phyloP scores from a whole-genome alignment of 2,329 filamentous ascomycete genomes.

The Fusarium anguioides region DNA sequence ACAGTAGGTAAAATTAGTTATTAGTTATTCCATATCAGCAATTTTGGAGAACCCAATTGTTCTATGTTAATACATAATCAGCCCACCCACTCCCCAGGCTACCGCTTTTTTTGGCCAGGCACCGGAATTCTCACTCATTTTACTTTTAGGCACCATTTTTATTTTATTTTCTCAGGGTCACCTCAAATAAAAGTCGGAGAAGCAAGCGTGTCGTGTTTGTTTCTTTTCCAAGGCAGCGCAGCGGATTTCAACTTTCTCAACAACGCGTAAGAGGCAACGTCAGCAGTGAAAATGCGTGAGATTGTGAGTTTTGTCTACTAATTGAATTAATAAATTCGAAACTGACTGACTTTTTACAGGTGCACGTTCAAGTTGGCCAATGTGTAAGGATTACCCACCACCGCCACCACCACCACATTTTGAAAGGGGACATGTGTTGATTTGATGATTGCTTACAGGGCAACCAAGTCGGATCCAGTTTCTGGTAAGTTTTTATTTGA shows the following conservation, averaged over 20 bases:
- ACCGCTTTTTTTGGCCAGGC: slow-evolving; percentile 32
- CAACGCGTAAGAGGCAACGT: slow-evolving; percentile 10
- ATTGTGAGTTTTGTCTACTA: slow-evolving; percentile 69
- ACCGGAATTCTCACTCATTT: slow-evolving; percentile 35
- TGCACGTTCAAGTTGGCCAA: slow-evolving; percentile 99
- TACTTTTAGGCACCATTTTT: slow-evolving; percentile 36
- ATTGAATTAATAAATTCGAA: not conserved
- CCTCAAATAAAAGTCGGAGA: slow-evolving; percentile 5
- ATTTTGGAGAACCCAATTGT: slow-evolving; percentile 8
- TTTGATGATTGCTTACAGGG: slow-evolving; percentile 67
- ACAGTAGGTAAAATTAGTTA: slow-evolving; percentile 7
- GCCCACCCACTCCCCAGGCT: slow-evolving; percentile 17
- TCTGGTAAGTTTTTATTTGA: slow-evolving; percentile 66
- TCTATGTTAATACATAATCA: slow-evolving; percentile 23
- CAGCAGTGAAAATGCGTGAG: slow-evolving; percentile 63
- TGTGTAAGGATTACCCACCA: slow-evolving; percentile 74
- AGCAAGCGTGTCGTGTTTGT: too few species aligned
- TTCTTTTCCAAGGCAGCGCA: slow-evolving; percentile 7
- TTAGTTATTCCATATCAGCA: slow-evolving; percentile 18
- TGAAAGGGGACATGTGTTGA: slow-evolving; percentile 22
- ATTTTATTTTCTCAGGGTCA: not conserved
- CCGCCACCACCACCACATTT: slow-evolving; percentile 53
- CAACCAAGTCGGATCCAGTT: slow-evolving; percentile 99
- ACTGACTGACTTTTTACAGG: slow-evolving; percentile 73
- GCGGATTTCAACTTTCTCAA: not conserved